Base-by-base conservation (phyloP, 345 rosid genomes). In the Cardiospermum halicacabum region DNA sequence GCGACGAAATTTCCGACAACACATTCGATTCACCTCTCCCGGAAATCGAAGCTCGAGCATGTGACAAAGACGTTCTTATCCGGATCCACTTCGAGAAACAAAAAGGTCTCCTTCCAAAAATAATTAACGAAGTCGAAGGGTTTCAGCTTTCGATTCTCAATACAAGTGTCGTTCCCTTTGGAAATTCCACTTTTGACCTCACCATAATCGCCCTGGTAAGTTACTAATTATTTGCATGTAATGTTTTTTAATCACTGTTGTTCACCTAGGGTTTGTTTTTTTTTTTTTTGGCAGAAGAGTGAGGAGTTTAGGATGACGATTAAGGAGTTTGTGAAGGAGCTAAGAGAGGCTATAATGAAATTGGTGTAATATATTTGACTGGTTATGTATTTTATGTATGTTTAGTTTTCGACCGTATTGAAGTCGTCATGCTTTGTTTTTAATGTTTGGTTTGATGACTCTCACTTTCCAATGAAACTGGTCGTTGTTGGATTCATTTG, bases 191-290 rank as follows among this genome's bases (percentile, higher is more conserved):
- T 39, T 79, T 87, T n/a, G 88, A 87, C 58, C 64, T 87, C 32
- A 87, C 89, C 49, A 69, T 89, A 19, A 75, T 85, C 54, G 71
- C 85, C 28, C 77, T 80, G 96, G 96, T 89, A 81, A 64, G n/a
- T n/a, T n/a, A n/a, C n/a, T n/a, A n/a, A n/a, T n/a, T n/a, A n/a
- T n/a, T n/a, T n/a, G n/a, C n/a, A n/a, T n/a, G n/a, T n/a, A n/a
- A n/a, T n/a, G n/a, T n/a, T n/a, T n/a, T n/a, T n/a, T n/a, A n/a
- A n/a, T n/a, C n/a, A n/a, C n/a, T 34, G 8, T 34, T 34, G 10
- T 34, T 34, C 6, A 34, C 10, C 10, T 11, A 34, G 3, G 39
- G 39, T 34, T 34, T 34, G 6, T 34, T 7, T 34, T 34, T 7
- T 34, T 43, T 43, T 43, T 32, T 15, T 36, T 37, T 53, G 71